These are phyloP conservation scores for Colletotrichum viniferum DNA, from an alignment of 2,329 filamentous ascomycete species.

Conservation along the genomic window DNA sequence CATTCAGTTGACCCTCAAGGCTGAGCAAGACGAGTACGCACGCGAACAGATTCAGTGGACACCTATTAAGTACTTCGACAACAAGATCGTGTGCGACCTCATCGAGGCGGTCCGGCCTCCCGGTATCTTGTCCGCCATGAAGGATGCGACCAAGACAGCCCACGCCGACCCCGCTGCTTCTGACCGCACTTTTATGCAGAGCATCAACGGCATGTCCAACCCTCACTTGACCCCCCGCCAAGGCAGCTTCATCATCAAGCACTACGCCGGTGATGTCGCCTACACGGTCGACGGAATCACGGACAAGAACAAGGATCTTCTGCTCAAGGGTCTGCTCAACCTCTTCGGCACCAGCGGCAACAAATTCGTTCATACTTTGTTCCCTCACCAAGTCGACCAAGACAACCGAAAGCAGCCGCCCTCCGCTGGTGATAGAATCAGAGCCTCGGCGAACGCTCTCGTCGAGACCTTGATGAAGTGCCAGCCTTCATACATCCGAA, in stretches of 20 bases:
- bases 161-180: slow-evolving; percentile 94
- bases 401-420: slow-evolving; percentile 95
- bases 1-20: slow-evolving; percentile 94
- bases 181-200: slow-evolving; percentile 94
- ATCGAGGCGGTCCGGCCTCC: slow-evolving; percentile 92
- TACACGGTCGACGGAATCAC: slow-evolving; percentile 97
- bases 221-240: slow-evolving; percentile 90
- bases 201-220: slow-evolving; percentile 89
- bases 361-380: slow-evolving; percentile 83
- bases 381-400: slow-evolving; percentile 92
- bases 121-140: slow-evolving; percentile 93
- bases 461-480: slow-evolving; percentile 97
- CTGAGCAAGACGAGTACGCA: slow-evolving; percentile 97
- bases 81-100: slow-evolving; percentile 97
- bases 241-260: slow-evolving; percentile 97
- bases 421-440: slow-evolving; percentile 95
- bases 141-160: slow-evolving; percentile 98
- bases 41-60: slow-evolving; percentile 98
- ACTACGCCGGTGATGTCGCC: slow-evolving; percentile 95
- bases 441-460: slow-evolving; percentile 89
- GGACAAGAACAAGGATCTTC: slow-evolving; percentile 98
- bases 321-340: slow-evolving; percentile 91
- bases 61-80: slow-evolving; percentile 99
- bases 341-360: slow-evolving; percentile 86
- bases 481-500: slow-evolving; percentile 96